Evolutionary conservation across 306 rosid species (phyloP).

Genomic region (Vachellia pachyceras): DNA sequence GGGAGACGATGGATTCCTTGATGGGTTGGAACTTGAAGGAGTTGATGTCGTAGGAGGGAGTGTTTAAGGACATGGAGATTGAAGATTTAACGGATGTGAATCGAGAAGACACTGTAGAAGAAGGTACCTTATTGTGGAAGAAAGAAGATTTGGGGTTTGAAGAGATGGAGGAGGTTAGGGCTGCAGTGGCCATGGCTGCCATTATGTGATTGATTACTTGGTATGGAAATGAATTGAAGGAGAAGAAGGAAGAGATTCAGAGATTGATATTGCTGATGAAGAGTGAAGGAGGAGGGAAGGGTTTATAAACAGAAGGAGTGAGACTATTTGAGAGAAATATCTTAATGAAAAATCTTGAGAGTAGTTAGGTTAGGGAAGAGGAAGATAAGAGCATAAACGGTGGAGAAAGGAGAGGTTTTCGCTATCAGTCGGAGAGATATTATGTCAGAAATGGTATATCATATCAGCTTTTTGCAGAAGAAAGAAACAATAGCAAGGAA

Average conservation of each 20-base stretch:
- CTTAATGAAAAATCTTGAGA: background rate
- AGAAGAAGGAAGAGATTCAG: background rate
- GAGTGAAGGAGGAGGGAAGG: background rate
- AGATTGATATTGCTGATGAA: background rate
- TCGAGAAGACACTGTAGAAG: background rate
- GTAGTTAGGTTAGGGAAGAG: background rate
- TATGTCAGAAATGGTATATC: background rate
- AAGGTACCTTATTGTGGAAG: background rate
- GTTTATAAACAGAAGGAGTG: background rate
- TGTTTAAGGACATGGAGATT: background rate
- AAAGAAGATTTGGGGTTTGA: background rate
- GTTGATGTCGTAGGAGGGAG: conserved; percentile 46
- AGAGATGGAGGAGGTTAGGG: background rate
- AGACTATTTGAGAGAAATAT: background rate
- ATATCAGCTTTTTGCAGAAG: background rate
- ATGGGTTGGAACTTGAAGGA: conserved; percentile 57
- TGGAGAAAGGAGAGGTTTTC: background rate
- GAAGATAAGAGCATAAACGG: background rate
- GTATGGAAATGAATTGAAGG: background rate
- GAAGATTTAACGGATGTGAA: background rate
- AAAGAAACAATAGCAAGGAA: background rate
- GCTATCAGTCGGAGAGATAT: background rate
- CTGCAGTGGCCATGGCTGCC: conserved; percentile 14
- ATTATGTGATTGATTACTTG: background rate
- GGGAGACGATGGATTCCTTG: conserved; percentile 75